These are phyloP conservation scores for Didymella pomorum DNA, from an alignment of 2,329 filamentous ascomycete genomes.

Conservation along the genomic window DNA sequence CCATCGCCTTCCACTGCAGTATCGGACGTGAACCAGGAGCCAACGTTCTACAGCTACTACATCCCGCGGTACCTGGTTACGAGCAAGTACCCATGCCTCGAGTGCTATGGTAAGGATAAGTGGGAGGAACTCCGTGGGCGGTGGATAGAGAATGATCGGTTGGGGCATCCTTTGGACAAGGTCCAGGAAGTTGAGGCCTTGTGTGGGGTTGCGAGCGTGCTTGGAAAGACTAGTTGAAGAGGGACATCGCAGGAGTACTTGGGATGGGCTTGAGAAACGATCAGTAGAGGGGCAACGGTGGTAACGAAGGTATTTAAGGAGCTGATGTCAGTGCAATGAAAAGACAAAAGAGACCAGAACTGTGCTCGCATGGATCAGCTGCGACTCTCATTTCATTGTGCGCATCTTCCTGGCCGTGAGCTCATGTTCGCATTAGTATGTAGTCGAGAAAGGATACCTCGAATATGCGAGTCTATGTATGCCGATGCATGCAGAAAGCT, in stretches of 20 bases:
- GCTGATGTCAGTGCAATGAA: background rate
- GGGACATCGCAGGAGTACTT: too few species aligned
- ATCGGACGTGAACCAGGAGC: constrained; percentile 7
- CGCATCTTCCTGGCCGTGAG: background rate
- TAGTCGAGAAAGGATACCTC: background rate
- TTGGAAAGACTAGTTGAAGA: background rate
- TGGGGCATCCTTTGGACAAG: constrained; percentile 27
- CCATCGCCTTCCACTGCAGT: background rate
- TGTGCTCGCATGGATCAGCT: background rate
- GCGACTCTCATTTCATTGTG: background rate
- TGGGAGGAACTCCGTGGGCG: constrained; percentile 20
- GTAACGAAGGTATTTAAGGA: background rate
- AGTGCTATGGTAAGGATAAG: constrained; percentile 34
- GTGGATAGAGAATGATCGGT: constrained; percentile 32
- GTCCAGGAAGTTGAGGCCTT: constrained; percentile 29
- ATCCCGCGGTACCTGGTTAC: constrained; percentile 28
- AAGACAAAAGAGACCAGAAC: background rate
- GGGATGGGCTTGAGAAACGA: too few species aligned
- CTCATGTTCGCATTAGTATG: constrained; percentile 11
- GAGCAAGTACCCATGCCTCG: constrained; percentile 33
- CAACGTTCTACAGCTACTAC: constrained; percentile 32
- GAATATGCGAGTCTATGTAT: background rate
- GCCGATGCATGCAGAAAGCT: background rate
- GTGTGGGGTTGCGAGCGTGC: constrained; percentile 21
- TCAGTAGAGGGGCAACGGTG: background rate